Evolutionary conservation across 441 rosid genomes (phyloP), one percentile per base, ranked within the genome.

Genomic region (Melastoma candidum): DNA sequence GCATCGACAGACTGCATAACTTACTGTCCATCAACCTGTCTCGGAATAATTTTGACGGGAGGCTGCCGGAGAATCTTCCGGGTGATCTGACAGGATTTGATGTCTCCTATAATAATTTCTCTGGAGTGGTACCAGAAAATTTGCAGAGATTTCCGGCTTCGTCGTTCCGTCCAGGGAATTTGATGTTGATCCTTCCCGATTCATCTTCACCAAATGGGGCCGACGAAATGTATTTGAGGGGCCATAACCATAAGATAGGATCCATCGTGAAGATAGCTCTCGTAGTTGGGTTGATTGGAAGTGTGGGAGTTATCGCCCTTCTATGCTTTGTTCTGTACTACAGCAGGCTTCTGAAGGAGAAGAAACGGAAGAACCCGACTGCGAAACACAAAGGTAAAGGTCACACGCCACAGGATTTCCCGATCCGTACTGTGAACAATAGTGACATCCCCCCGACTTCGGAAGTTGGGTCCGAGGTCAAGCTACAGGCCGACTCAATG

Each of bases 151-250:
- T 80, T 76, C 83, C 90, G 45, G 84, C 74, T 58, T 71, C 86
- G 12, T 65, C 84, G 8, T 80, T 80, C 65, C 83, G 77, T 63
- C 90, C 90, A 1, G 90, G 90, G 57, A 83, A 83, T 58, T 53
- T 73, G n/a, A 65, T 78, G 51, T 71, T 83, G 59, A 45, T 41
- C 52, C 62, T 79, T 56, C 74, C 78, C 11, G 4, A 63, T 54
- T 74, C 77, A 44, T 56, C 58, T 46, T 68, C 73, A 39, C 66
- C 75, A n/a, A 56, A 64, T 56, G 79, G 66, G 46, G 59, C 45
- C 36, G 63, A 78, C 5, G 14, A 58, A 52, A 47, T 71, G 49
- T 60, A 41, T 54, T 44, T 68, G 44, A 61, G 53, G 25, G 49
- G 53, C 52, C 86, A 39, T 49, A 29, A 66, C 27, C 48, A 75